Evolutionary conservation across 495 filamentous ascomycete species (phyloP), one percentile per base, ranked within the genome.

Genomic region (Paragyromitra xinjiangensis): DNA sequence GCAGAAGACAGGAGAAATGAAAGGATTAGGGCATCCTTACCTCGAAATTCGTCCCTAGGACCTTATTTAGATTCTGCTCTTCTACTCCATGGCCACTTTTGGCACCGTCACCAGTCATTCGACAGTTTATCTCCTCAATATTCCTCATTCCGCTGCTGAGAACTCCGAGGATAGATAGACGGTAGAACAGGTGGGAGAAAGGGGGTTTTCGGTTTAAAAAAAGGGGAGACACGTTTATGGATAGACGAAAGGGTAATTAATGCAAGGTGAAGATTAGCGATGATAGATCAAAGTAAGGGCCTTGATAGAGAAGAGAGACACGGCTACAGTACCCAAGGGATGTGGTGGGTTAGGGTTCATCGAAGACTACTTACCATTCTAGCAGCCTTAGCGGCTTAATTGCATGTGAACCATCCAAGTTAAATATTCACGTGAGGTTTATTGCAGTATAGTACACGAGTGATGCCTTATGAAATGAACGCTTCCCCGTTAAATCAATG

Each of bases 401-500:
- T 19, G n/a, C 14, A 7, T 53, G 19, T 6, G 5, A 53, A 3
- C 8, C 44, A 48, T 48, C 3, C 44, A 7, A 34, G 29, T 34
- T 34, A 34, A 34, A 34, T 24, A 22, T 53, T 53, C 58, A 39
- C 58, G 29, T 62, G 58, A 62, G 29, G 29, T 26, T 16, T 7
- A 9, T 11, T 64, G 1, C 22, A 12, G 53, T 22, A 1, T 0
- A 24, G 16, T 48, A 4, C 3, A n/a, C 62, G 70, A 73, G 70
- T 73, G 70, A 73, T 55, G 44, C 16, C 1, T 37, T 45, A 67
- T 73, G 62, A 39, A 40, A 19, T 48, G 14, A 22, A 39, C 11
- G 11, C 29, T 34, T 6, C 16, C 2, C 37, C 29, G 6, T n/a
- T 29, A 5, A 19, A 12, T 26, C 26, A 59, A 59, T 59, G 26